Conservation (phyloP, 176 grass and related monocot species). For the Eleusine coracana region DNA sequence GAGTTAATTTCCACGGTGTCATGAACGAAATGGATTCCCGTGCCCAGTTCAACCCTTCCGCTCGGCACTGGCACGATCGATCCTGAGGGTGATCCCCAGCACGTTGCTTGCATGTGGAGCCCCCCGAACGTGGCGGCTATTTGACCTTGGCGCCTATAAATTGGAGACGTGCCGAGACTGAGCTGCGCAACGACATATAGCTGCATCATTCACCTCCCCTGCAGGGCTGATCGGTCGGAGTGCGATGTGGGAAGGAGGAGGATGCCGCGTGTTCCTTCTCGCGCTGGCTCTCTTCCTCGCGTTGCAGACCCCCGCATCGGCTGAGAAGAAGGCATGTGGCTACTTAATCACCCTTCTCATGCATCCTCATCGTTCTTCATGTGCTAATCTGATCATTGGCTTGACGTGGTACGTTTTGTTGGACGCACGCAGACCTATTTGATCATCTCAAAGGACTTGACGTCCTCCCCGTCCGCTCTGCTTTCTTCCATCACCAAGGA, state of each 20-base stretch:
- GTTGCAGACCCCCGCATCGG: conserved; percentile 37
- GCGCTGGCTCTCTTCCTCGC: conserved; percentile 21
- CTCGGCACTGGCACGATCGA: too few relatives aligned
- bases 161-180: not conserved
- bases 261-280: conserved; percentile 20
- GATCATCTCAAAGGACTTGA: conserved; percentile 4
- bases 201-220: not conserved
- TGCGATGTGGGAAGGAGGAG: not conserved
- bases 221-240: too few relatives aligned
- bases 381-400: not conserved
- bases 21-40: too few relatives aligned
- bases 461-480: not conserved
- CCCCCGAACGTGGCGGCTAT: not conserved
- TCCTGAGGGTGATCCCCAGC: too few relatives aligned
- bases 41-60: too few relatives aligned
- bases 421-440: conserved; percentile 4
- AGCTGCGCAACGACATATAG: not conserved
- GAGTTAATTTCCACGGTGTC: too few relatives aligned
- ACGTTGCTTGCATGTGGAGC: too few relatives aligned
- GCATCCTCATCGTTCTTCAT: not conserved
- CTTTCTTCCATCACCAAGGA: not conserved
- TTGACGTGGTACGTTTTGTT: not conserved
- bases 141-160: conserved; percentile 44
- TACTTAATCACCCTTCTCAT: not conserved
- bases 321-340: conserved; percentile 18